These are phyloP conservation scores for Pouteria glomerata DNA, from an alignment of 148 eudicot genomes.

Conservation along the genomic window DNA sequence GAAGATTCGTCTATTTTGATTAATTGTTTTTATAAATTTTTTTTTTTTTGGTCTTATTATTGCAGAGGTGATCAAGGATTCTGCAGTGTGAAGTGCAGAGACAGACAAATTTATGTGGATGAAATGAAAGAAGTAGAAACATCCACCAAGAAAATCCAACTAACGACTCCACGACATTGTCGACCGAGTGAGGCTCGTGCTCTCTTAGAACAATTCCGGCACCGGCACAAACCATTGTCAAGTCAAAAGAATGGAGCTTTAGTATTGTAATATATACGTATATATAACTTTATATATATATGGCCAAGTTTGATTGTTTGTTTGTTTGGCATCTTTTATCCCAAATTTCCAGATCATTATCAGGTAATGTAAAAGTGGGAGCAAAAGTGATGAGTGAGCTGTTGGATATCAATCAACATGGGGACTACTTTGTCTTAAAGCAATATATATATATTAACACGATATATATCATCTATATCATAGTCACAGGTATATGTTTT, in stretches of 20 bases:
- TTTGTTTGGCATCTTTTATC: too few relatives aligned
- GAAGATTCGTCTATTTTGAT: too few relatives aligned
- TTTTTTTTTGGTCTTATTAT: background rate
- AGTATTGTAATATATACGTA: background rate
- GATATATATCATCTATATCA: too few relatives aligned
- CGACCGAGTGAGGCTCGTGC: conserved; percentile 29
- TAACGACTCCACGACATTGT: background rate
- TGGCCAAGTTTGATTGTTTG: background rate
- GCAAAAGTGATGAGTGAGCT: too few relatives aligned
- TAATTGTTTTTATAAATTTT: background rate
- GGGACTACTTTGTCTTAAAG: too few relatives aligned
- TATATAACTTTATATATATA: background rate
- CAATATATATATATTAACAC: too few relatives aligned
- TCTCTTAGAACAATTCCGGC: conserved; percentile 30
- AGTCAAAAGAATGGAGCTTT: conserved; percentile 2
- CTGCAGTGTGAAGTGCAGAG: conserved; percentile 54
- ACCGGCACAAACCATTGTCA: conserved; percentile 16
- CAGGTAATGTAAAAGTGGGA: too few relatives aligned
- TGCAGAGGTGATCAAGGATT: conserved; percentile 65
- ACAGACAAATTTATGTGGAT: conserved; percentile 44
- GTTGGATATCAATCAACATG: too few relatives aligned
- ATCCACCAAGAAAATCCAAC: conserved; percentile 5
- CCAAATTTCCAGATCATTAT: too few relatives aligned
- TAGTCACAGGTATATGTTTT: too few relatives aligned
- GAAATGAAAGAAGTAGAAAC: conserved; percentile 36